Percentiles rank a stretch among this genome's conserved stretches.
These are phyloP conservation scores for Cordyceps militaris DNA, from an alignment of 2,329 filamentous ascomycete species.

Conservation along the genomic window DNA sequence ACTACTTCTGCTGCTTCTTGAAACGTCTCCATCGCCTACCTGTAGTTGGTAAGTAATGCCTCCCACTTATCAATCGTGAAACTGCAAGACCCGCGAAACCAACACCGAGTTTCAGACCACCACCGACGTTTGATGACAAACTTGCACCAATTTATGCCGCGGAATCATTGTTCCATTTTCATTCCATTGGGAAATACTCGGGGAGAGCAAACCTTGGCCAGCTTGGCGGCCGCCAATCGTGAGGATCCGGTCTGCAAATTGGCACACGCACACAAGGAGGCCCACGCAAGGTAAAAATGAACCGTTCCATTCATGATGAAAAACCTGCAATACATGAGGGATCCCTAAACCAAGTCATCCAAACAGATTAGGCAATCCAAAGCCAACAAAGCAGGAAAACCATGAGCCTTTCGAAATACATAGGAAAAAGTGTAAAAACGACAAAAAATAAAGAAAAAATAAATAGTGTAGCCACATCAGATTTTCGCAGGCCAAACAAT, in stretches of 20 bases:
- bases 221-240: background rate
- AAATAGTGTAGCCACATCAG: background rate
- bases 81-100: background rate
- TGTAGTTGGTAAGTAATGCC: background rate
- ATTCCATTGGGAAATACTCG: background rate
- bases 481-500: conserved; percentile 5
- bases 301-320: conserved; percentile 10
- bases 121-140: background rate
- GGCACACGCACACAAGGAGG: background rate
- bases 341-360: background rate
- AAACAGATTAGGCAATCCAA: background rate
- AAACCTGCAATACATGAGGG: conserved; percentile 8
- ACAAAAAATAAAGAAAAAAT: conserved; percentile 2
- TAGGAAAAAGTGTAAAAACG: conserved; percentile 3
- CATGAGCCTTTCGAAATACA: conserved; percentile 6
- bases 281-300: background rate
- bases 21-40: background rate
- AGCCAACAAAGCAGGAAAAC: conserved; percentile 8
- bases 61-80: background rate
- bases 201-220: too few species aligned
- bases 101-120: conserved; percentile 1
- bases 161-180: background rate
- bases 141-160: background rate
- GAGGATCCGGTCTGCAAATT: background rate
- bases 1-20: background rate